phyloP scores from a whole-genome alignment of 352 stramenopile genomes.

The Pythium vanterpoolii region DNA sequence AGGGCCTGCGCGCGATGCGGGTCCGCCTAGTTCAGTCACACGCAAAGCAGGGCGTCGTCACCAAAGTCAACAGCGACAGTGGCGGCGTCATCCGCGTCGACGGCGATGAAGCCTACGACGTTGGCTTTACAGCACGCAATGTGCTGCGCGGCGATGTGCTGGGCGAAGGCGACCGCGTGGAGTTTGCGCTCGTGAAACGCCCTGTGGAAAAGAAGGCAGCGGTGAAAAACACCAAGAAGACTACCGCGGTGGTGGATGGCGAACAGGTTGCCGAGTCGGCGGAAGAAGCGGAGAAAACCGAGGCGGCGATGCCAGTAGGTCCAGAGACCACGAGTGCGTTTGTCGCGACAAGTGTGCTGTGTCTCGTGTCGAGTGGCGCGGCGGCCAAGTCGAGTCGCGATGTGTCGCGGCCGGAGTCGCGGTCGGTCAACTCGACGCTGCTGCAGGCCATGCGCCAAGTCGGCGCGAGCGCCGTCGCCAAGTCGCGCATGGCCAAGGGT shows the following conservation, averaged over 20 bases:
- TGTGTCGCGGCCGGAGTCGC: conserved; percentile 32
- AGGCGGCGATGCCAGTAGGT: neutral
- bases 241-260: neutral
- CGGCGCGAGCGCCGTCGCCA: conserved; percentile 51
- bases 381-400: neutral
- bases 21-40: conserved; percentile 53
- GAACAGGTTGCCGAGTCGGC: neutral
- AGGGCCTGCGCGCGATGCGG: conserved; percentile 49
- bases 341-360: conserved; percentile 46
- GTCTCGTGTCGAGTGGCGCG: conserved; percentile 24
- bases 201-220: conserved; percentile 14
- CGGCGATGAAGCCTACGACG: conserved; percentile 30
- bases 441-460: conserved; percentile 64
- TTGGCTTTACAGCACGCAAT: conserved; percentile 41
- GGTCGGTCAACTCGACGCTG: conserved; percentile 63
- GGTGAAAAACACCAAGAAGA: conserved; percentile 16
- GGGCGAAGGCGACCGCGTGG: conserved; percentile 62
- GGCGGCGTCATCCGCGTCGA: conserved; percentile 61
- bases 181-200: conserved; percentile 47
- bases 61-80: conserved; percentile 37
- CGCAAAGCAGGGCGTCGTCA: conserved; percentile 58
- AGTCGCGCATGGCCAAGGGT: conserved; percentile 69
- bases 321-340: conserved; percentile 6
- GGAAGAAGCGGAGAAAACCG: conserved; percentile 9
- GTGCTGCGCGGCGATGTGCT: conserved; percentile 65